phyloP scores from a whole-genome alignment of 106 monocot species.

The Apostasia ramifera region DNA sequence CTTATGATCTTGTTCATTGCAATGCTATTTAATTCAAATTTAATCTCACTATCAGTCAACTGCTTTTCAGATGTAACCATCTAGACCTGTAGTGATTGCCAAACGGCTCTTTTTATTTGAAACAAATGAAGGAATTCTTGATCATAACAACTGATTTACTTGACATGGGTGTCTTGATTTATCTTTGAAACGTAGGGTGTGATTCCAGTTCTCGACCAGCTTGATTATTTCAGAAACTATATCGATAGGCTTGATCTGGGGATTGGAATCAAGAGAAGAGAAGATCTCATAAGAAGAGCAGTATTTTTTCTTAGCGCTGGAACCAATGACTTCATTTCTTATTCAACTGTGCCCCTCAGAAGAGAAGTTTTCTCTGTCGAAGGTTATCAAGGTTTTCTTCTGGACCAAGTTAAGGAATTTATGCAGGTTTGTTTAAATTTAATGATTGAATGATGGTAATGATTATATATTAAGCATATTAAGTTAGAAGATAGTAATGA shows the following conservation, averaged over 20 bases:
- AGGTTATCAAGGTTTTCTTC: conserved; percentile 43
- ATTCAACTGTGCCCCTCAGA: conserved; percentile 35
- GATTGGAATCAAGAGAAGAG: conserved; percentile 28
- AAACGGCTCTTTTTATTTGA: too few species aligned
- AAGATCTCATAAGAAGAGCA: conserved; percentile 28
- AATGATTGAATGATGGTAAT: neutral
- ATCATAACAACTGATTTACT: too few species aligned
- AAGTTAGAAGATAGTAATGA: too few species aligned
- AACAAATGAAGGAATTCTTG: too few species aligned
- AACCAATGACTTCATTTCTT: conserved; percentile 56
- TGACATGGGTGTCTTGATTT: too few species aligned
- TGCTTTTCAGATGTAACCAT: too few species aligned
- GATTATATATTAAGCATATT: too few species aligned
- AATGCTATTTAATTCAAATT: too few species aligned
- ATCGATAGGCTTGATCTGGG: conserved; percentile 18
- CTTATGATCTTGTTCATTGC: too few species aligned
- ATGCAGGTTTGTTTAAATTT: conserved; percentile 30
- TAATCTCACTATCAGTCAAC: too few species aligned
- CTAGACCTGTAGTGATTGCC: too few species aligned
- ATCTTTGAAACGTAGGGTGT: conserved; percentile 24
- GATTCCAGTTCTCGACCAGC: conserved; percentile 46
- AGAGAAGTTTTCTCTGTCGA: conserved; percentile 28
- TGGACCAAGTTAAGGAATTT: conserved; percentile 28
- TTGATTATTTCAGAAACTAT: conserved; percentile 47
- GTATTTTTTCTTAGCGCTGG: conserved; percentile 54